Evolutionary conservation across 2,329 filamentous ascomycete species (phyloP).

Genomic region (Uncinocarpus reesii): DNA sequence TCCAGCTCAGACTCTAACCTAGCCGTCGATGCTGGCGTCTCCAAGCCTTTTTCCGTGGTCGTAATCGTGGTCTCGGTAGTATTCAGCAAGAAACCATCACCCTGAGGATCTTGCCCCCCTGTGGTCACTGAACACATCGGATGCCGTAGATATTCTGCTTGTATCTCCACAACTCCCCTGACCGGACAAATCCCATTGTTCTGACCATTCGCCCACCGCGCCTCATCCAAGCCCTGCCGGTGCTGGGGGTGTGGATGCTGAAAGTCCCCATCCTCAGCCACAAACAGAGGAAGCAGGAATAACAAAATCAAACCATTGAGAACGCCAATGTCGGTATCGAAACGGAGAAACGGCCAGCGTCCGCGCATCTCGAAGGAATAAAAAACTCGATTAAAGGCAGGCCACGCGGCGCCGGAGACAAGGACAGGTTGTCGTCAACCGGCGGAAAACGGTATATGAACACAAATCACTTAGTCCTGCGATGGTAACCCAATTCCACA

Average conservation of each 20-base stretch:
- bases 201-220: not conserved
- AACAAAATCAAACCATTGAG: conserved; percentile 1
- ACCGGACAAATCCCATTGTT: conserved; percentile 4
- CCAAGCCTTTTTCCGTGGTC: not conserved
- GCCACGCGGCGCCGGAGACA: too few relatives aligned
- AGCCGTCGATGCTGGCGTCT: conserved; percentile 2
- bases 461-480: too few relatives aligned
- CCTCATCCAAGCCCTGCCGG: not conserved
- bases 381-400: too few relatives aligned
- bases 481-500: too few relatives aligned
- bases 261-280: not conserved
- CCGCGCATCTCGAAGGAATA: conserved; percentile 9
- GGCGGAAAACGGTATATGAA: too few relatives aligned
- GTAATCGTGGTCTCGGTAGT: conserved; percentile 1
- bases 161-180: not conserved
- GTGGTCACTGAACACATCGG: conserved; percentile 24
- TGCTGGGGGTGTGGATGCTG: not conserved
- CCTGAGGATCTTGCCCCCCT: conserved; percentile 19
- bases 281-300: conserved; percentile 6
- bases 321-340: conserved; percentile 4
- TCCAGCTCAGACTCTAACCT: conserved; percentile 41
- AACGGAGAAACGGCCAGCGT: conserved; percentile 9
- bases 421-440: too few relatives aligned
- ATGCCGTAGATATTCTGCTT: conserved; percentile 20
- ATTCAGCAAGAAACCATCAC: not conserved